Percentiles rank a stretch among this genome's conserved stretches.
phyloP scores from a whole-genome alignment of 768 basidiomycete genomes.

The Bullera alba region DNA sequence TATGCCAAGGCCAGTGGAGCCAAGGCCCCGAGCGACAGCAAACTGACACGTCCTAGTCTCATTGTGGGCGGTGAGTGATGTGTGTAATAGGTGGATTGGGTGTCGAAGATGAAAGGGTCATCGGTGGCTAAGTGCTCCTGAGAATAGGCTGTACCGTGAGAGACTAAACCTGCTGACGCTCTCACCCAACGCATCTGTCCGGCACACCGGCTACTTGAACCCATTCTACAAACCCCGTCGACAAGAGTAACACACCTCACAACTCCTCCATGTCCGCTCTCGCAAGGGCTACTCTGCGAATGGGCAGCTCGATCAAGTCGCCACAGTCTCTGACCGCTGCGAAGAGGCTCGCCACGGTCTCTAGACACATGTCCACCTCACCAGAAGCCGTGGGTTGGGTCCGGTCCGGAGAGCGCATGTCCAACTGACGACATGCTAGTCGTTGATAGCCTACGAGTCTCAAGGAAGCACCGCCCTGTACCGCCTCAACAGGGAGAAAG shows the following conservation, averaged over 20 bases:
- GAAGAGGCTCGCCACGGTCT: slow-evolving; percentile 10
- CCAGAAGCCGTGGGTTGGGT: neutral
- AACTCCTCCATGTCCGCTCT: slow-evolving; percentile 15
- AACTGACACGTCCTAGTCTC: slow-evolving; percentile 1
- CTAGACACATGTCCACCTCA: slow-evolving; percentile 15
- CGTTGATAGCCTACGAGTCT: slow-evolving; percentile 31
- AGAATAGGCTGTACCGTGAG: neutral
- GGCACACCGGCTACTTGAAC: too few species aligned
- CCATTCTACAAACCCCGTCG: neutral
- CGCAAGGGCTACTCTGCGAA: slow-evolving; percentile 15
- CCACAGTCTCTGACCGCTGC: neutral
- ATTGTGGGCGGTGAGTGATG: too few species aligned
- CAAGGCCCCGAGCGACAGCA: neutral
- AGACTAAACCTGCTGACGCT: neutral
- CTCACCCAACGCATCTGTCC: too few species aligned
- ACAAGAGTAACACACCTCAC: neutral
- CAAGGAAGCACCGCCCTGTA: slow-evolving; percentile 53
- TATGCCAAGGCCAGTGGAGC: slow-evolving; percentile 2
- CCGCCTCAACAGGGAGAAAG: slow-evolving; percentile 68
- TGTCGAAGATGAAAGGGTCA: neutral
- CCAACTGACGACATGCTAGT: slow-evolving; percentile 2
- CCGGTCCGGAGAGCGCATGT: neutral
- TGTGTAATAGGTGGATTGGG: too few species aligned
- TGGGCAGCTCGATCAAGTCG: slow-evolving; percentile 11
- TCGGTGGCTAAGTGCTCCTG: neutral